These are phyloP conservation scores for Verbascum thapsus DNA, from an alignment of 257 asterid genomes.

Conservation along the genomic window DNA sequence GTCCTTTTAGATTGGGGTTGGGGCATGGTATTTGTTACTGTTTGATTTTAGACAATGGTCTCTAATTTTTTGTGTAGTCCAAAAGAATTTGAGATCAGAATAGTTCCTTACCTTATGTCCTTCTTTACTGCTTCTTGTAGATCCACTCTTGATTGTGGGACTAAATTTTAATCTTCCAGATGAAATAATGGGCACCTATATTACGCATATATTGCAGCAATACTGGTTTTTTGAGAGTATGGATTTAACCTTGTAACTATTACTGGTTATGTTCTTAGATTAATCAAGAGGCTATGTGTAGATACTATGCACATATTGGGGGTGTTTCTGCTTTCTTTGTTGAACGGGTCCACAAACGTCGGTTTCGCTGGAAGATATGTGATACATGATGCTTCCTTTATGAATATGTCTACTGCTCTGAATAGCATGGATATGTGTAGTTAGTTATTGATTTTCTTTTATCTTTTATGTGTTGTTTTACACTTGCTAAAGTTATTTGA, in stretches of 20 bases:
- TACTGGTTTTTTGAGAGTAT: too few species aligned
- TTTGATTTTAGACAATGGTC: not conserved
- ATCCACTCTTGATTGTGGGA: not conserved
- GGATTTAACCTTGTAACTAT: too few species aligned
- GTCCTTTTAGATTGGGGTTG: too few species aligned
- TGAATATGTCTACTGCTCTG: not conserved
- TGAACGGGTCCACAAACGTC: not conserved
- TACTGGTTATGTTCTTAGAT: too few species aligned
- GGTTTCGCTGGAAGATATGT: slow-evolving; percentile 7
- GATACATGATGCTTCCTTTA: slow-evolving; percentile 1
- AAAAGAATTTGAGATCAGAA: too few species aligned
- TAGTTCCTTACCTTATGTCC: not conserved
- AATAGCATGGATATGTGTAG: not conserved
- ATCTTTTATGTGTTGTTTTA: not conserved
- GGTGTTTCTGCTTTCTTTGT: not conserved
- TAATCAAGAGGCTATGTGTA: too few species aligned
- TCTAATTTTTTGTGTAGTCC: slow-evolving; percentile 13
- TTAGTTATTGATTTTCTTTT: not conserved
- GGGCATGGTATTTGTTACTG: too few species aligned
- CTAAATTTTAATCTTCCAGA: too few species aligned
- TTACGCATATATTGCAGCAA: too few species aligned
- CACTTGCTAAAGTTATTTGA: not conserved
- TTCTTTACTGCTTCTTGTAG: not conserved
- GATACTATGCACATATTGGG: too few species aligned
- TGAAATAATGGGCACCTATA: too few species aligned